Base-by-base conservation (phyloP, 2,329 filamentous ascomycete species). In the Phialophora verrucosa region DNA sequence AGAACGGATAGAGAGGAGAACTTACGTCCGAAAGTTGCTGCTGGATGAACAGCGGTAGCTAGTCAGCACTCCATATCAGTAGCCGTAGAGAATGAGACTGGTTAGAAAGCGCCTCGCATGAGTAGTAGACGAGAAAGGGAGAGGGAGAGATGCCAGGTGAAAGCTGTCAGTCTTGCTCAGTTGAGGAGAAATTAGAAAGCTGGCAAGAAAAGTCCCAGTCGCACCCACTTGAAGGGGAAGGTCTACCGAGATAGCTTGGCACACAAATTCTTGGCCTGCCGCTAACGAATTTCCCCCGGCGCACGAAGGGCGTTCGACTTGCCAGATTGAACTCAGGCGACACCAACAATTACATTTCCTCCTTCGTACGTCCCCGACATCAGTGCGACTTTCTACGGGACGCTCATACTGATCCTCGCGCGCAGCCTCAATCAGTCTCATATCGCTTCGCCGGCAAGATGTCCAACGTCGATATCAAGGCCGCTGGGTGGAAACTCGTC, bases 401-500 rank as follows among this genome's bases (percentile, higher is more conserved):
- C 42, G 50, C 58, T 27, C 14, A 54, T 55, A 47, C 64, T 67
- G 61, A 70, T 63, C 54, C 12, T 27, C 56, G 59, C 59, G 62
- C 64, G 61, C 65, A 70, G 69, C 25, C 49, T 51, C 29, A 35
- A 23, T 12, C 49, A 53, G 49, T 53, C 49, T 59, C 57, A 42
- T 50, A 44, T 44, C 38, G 2, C 65, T 49, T 63, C 60, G 56
- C 64, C 65, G 69, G 59, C 68, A 71, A 69, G 59, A 92, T 92
- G 90, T 89, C 90, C 84, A 89, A 92, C 86, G 89, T 90, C 84
- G 85, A 89, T 79, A 89, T 93, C 84, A 89, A 90, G 84, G 85
- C 88, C 82, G 90, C 91, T 80, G 87, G 89, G 83, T 96, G 93
- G 93, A 93, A 93, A 87, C 88, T 93, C 84, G 93, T 99, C 82